Evolutionary conservation across 345 rosid species (phyloP).

Genomic region (Schrenkiella parvula): DNA sequence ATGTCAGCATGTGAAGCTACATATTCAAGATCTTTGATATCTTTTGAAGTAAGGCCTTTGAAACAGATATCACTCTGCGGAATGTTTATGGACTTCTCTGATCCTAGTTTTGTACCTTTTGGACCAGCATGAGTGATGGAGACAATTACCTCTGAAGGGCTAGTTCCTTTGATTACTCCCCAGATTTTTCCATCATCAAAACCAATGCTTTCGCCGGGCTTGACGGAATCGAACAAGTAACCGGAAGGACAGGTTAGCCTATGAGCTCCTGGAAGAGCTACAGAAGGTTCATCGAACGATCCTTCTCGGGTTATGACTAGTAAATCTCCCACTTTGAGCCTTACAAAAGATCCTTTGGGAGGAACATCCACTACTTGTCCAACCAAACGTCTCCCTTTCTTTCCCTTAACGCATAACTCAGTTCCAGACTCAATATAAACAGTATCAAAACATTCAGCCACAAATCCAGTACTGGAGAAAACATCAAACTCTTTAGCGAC

Average conservation of each 20-base stretch:
- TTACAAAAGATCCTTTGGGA: slow-evolving; percentile 42
- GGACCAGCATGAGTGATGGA: slow-evolving; percentile 58
- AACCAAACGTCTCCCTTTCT: slow-evolving; percentile 42
- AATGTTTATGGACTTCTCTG: slow-evolving; percentile 67
- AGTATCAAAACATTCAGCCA: slow-evolving; percentile 52
- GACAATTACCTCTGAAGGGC: slow-evolving; percentile 53
- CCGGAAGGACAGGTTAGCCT: slow-evolving; percentile 53
- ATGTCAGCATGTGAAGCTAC: slow-evolving; percentile 65
- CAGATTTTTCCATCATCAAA: slow-evolving; percentile 72
- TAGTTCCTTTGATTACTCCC: slow-evolving; percentile 57
- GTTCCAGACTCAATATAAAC: slow-evolving; percentile 59
- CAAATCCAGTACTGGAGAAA: slow-evolving; percentile 48
- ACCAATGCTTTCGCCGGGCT: slow-evolving; percentile 57
- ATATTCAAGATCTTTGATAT: slow-evolving; percentile 58
- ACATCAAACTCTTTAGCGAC: slow-evolving; percentile 44
- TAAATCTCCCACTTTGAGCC: slow-evolving; percentile 60
- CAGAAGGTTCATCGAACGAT: slow-evolving; percentile 28
- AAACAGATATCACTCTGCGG: slow-evolving; percentile 55
- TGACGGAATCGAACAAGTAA: slow-evolving; percentile 58
- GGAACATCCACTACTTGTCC: slow-evolving; percentile 60
- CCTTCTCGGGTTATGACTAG: slow-evolving; percentile 47
- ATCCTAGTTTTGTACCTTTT: slow-evolving; percentile 60
- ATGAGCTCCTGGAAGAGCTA: slow-evolving; percentile 34
- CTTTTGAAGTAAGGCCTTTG: slow-evolving; percentile 69
- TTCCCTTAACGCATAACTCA: slow-evolving; percentile 39